phyloP scores from a whole-genome alignment of 176 grass and related monocot species.

The Carex cristatella region DNA sequence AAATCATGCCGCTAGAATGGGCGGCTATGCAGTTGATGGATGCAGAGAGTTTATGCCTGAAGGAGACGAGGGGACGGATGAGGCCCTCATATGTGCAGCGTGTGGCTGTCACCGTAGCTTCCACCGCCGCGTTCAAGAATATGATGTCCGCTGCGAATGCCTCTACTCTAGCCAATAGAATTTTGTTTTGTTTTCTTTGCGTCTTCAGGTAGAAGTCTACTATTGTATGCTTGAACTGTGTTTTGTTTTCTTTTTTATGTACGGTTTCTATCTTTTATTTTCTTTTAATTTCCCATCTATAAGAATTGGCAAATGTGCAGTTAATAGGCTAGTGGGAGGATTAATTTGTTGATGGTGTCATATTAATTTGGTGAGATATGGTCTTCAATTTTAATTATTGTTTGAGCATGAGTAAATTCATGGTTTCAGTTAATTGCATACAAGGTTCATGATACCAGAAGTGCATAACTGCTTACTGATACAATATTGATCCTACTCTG shows the following conservation, averaged over 20 bases:
- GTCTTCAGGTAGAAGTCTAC: neutral
- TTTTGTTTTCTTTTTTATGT: neutral
- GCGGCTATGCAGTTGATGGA: conserved; percentile 69
- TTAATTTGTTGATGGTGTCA: neutral
- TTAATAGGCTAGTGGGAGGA: neutral
- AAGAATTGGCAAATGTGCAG: conserved; percentile 14
- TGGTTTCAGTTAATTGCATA: neutral
- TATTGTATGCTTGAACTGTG: conserved; percentile 18
- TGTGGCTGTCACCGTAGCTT: conserved; percentile 77
- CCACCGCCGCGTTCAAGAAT: conserved; percentile 62
- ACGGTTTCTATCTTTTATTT: neutral
- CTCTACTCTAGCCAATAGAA: conserved; percentile 9
- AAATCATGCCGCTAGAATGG: conserved; percentile 64
- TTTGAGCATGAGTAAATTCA: neutral
- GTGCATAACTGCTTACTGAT: neutral
- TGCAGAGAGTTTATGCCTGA: conserved; percentile 73
- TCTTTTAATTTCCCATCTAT: neutral
- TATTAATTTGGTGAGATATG: neutral
- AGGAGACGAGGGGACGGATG: conserved; percentile 46
- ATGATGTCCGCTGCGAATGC: conserved; percentile 56
- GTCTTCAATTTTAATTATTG: neutral
- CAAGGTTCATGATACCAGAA: neutral
- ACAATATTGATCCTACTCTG: neutral
- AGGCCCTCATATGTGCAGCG: conserved; percentile 55
- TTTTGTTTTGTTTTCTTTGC: neutral